A percentile compares a stretch with the other conserved stretches of the same genome.
Evolutionary conservation across 108 stramenopile genomes (phyloP).

Genomic region (Mediolabrus comicus): DNA sequence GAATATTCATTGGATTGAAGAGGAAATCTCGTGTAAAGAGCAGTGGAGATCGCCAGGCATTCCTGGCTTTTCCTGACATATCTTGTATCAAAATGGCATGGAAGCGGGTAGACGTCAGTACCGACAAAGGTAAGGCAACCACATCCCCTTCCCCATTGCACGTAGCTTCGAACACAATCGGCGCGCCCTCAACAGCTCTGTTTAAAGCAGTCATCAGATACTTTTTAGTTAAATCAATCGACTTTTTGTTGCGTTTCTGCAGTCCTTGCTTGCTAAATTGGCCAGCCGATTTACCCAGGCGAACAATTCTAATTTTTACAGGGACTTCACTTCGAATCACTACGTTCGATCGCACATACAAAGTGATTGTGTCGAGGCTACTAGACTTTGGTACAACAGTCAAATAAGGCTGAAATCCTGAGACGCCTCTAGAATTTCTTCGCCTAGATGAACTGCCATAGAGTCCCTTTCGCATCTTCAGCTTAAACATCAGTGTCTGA

Average conservation of each 20-base stretch:
- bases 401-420: conserved; percentile 34
- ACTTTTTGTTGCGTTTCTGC: conserved; percentile 10
- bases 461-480: conserved; percentile 10
- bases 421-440: conserved; percentile 4
- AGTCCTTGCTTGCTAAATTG: conserved; percentile 27
- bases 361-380: conserved; percentile 20
- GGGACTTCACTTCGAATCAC: conserved; percentile 30
- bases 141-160: conserved; percentile 11
- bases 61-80: conserved; percentile 4
- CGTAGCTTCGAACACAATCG: conserved; percentile 32
- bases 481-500: conserved; percentile 36
- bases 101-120: conserved; percentile 36
- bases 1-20: conserved; percentile 28
- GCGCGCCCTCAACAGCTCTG: conserved; percentile 26
- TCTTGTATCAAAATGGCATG: conserved; percentile 40
- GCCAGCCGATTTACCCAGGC: conserved; percentile 12
- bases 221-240: conserved; percentile 35
- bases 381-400: conserved; percentile 35
- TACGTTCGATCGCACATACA: conserved; percentile 26
- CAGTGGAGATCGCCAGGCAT: conserved; percentile 35
- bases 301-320: conserved; percentile 33
- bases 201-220: conserved; percentile 19
- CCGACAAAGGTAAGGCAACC: conserved; percentile 16
- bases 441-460: not conserved
- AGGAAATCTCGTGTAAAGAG: conserved; percentile 42